Evolutionary conservation across 345 rosid species (phyloP), one percentile per base, ranked within the genome.

Genomic region (Brassica rapa): DNA sequence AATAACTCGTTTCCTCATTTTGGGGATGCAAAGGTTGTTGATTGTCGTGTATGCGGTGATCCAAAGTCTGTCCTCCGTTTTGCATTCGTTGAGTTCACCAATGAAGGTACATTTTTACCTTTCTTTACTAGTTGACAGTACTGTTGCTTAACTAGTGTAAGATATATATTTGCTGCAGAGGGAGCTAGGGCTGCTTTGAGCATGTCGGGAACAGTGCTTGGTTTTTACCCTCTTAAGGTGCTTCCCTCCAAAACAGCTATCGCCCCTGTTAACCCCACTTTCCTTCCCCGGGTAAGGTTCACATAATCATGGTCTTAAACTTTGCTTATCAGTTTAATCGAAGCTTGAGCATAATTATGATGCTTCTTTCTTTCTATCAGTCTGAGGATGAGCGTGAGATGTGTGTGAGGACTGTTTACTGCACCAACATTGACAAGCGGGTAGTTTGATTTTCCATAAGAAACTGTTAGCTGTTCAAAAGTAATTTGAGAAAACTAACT

Each of bases 191-290:
- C 87, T 86, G 98, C 99, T 78, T 80, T 96, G 86, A 87, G 61
- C 81, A 85, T 96, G 90, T 84, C 96, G 0, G 99, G 98, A 37
- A 96, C 95, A 15, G 83, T 96, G 75, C 97, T 96, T 21, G 98
- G 99, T 25, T 91, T 78, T 82, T 93, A 93, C 82, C 99, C 99
- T 37, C 88, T 96, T 49, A 88, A 83, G 78, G 99, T 96, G 82
- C 87, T 91, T 86, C 98, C 99, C 82, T 96, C 99, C 33, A 96
- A 89, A 88, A 96, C 99, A 15, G 99, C 99, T 6, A 96, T 96
- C 70, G 99, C 99, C 23, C 99, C 99, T 29, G 99, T 96, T 79
- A 96, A 96, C 85, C 99, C 99, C 10, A 91, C 98, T 9, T 96
- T 90, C 75, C 85, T 96, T 85, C 99, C 99, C 6, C 86, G 91